Base-by-base conservation (phyloP, 345 rosid species). In the Arabis alpina region DNA sequence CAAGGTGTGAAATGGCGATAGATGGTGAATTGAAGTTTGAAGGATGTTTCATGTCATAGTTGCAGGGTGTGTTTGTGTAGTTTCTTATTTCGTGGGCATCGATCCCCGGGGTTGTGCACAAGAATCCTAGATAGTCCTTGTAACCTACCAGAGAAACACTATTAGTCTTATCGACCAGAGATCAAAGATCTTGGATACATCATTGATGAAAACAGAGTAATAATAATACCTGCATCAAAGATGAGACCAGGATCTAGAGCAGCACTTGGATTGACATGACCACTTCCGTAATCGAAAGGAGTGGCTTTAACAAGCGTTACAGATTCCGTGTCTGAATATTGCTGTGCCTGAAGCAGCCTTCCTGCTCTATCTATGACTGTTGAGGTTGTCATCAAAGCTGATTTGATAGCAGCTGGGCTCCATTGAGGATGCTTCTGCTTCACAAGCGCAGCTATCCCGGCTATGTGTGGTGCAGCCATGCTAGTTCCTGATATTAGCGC, bases 381-480 rank as follows among this genome's bases (percentile, higher is more conserved):
- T 65, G 99, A 80, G 42, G 99, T 95, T 15, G 98, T 95, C 99
- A 92, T 84, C 82, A 95, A 76, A 54, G 99, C 92, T 56, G 99
- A 94, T 81, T 94, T 94, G 49, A 94, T 89, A 42, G 96, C 93
- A 51, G 99, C 96, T 58, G 99, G 99, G 52, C 98, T 92, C 99
- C 99, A 95, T 59, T 69, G 83, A 70, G 91, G 98, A 78, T 92
- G 87, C 78, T 87, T 87, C 83, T 92, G 99, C 88, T 95, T 95
- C 71, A 95, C 80, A 52, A 95, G 93, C 34, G 99, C 99, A 72
- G 98, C 99, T 76, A 95, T 84, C 50, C 99, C 99, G 0, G 98
- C 97, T 68, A 95, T 95, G 78, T 95, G 99, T 2, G 99, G 99
- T 32, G 99, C 98, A 66, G 99, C 98, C 99, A 95, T 95, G 86